phyloP scores from a whole-genome alignment of 192 early-diverging fungal species.

The Glomus cerebriforme region DNA sequence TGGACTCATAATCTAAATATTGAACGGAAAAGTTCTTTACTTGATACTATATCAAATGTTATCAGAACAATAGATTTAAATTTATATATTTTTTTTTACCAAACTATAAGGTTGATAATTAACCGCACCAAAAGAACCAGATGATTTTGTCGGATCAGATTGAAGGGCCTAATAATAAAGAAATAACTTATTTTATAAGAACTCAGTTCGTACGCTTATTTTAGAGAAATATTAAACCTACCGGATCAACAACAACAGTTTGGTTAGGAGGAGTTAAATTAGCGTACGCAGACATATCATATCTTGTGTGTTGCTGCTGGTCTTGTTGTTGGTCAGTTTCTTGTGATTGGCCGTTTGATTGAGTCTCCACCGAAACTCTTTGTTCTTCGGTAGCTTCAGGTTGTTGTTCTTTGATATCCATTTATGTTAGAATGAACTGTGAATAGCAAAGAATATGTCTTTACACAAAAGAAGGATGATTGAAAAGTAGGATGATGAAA shows the following conservation, averaged over 20 bases:
- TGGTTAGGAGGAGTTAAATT: background rate
- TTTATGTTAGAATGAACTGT: background rate
- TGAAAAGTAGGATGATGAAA: background rate
- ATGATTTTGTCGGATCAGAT: constrained; percentile 13
- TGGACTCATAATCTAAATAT: constrained; percentile 29
- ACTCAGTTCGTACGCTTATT: too few relatives aligned
- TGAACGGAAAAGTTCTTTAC: background rate
- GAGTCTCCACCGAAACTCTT: background rate
- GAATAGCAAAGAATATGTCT: background rate
- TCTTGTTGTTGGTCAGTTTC: constrained; percentile 27
- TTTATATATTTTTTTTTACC: constrained; percentile 6
- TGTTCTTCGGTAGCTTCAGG: constrained; percentile 1
- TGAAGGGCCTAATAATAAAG: constrained; percentile 25
- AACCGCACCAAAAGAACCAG: background rate
- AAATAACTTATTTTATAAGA: background rate
- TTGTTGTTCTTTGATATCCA: constrained; percentile 29
- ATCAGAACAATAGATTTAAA: background rate
- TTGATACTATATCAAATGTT: background rate
- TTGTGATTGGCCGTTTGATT: constrained; percentile 24
- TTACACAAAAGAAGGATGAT: background rate
- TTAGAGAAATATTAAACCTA: constrained; percentile 1
- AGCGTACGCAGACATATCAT: constrained; percentile 18
- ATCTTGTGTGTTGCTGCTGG: constrained; percentile 13
- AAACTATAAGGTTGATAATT: constrained; percentile 21
- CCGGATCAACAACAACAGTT: constrained; percentile 29